Percentiles rank a stretch among this genome's conserved stretches.
These are phyloP conservation scores for Diaporthe australafricana DNA, from an alignment of 2,329 filamentous ascomycete species.

Conservation along the genomic window DNA sequence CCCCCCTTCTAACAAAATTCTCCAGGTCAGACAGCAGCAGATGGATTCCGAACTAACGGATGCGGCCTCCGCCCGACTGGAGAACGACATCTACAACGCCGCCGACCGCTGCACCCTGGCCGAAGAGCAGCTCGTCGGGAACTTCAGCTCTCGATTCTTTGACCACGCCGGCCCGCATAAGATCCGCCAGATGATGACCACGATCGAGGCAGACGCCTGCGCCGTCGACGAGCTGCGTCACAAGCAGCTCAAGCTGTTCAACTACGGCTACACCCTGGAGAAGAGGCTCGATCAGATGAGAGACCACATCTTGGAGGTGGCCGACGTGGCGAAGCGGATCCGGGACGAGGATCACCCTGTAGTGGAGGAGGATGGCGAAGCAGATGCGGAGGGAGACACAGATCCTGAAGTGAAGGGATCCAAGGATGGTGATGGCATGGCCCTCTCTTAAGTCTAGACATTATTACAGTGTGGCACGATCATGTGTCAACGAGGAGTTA, in stretches of 20 bases:
- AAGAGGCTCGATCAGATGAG: neutral
- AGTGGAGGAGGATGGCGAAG: neutral
- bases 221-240: neutral
- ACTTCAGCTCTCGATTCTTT: neutral
- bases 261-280: neutral
- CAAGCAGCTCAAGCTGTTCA: neutral
- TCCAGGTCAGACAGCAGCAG: neutral
- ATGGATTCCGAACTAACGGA: neutral
- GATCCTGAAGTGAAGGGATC: neutral
- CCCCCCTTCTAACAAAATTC: too few species aligned
- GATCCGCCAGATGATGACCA: neutral
- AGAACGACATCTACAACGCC: neutral
- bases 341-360: neutral
- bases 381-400: neutral
- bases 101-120: neutral
- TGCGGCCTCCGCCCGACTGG: neutral
- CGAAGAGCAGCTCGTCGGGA: neutral
- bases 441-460: neutral
- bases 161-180: neutral
- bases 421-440: neutral
- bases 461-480: neutral
- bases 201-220: neutral
- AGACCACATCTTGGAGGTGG: neutral
- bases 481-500: too few species aligned
- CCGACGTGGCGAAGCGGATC: conserved; percentile 2